Evolutionary conservation across 2,329 filamentous ascomycete genomes (phyloP), one percentile per base, ranked within the genome.

Genomic region (Chrysosporium keratinophilum): DNA sequence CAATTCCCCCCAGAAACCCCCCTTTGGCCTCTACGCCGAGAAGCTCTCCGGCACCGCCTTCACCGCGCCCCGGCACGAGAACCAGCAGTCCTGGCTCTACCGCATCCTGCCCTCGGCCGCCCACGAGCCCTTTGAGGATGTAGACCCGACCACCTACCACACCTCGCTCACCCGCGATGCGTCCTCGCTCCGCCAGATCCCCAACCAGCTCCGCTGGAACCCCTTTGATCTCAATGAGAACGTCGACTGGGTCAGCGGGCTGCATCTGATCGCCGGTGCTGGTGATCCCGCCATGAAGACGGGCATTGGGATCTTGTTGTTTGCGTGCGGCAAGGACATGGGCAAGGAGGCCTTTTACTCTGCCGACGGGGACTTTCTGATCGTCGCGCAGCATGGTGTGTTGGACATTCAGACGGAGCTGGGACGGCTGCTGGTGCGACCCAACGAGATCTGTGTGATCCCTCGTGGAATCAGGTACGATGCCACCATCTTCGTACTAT

Each of bases 1-100:
- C 41, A 95, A 94, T 74, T 88, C 85, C 2, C 88, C 88, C 0
- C 88, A 94, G 67, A 88, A 88, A 65, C 83, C 83, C 0, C 78
- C 86, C 0, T 81, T 82, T 59, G 88, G 87, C 0, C 80, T 95
- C 28, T 93, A 93, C 70, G 82, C 87, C 28, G 88, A 95, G 71
- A 85, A 86, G 72, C 76, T 87, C 42, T 86, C 83, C 0, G 84
- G 84, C 6, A 85, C 82, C 1, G 76, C 84, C 31, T 88, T 88
- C 65, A 87, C 83, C 3, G 81, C 83, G 1, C 83, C 84, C 0
- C 75, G 85, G 28, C 74, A 80, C 64, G 78, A 84, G 54, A 87
- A 85, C 69, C 80, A 80, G 63, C 83, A 87, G 65, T 77, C 83
- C 40, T 87, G 84, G 83, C 76, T 87, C 28, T 88, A 88, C 64